phyloP scores from a whole-genome alignment of 805 yeast genomes.

The Candida tibetensis region DNA sequence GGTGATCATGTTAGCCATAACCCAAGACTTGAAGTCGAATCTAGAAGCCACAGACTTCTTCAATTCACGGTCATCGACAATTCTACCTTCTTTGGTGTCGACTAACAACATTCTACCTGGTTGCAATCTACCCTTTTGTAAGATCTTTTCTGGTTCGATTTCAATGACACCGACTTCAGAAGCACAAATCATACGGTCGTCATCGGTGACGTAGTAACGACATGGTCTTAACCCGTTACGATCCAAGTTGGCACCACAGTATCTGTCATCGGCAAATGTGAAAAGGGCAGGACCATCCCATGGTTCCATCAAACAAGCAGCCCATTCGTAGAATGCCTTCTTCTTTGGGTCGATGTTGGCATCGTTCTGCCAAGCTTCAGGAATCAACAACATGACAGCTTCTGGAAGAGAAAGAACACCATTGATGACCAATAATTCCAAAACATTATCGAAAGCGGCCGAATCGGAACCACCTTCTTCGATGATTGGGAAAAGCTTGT shows the following conservation, averaged over 20 bases:
- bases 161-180: conserved; percentile 97
- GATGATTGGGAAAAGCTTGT: conserved; percentile 87
- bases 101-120: conserved; percentile 97
- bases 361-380: conserved; percentile 97
- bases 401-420: conserved; percentile 92
- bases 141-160: conserved; percentile 74
- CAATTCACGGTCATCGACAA: conserved; percentile 90
- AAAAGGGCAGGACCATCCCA: conserved; percentile 99
- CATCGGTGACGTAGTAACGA: conserved; percentile 92
- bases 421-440: conserved; percentile 86
- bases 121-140: conserved; percentile 89
- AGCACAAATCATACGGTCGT: conserved; percentile 94
- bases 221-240: conserved; percentile 98
- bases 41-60: conserved; percentile 76
- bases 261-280: conserved; percentile 95
- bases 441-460: conserved; percentile 94
- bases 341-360: conserved; percentile 82
- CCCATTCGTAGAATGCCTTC: conserved; percentile 97
- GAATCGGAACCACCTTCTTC: conserved; percentile 99
- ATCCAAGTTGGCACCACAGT: conserved; percentile 97
- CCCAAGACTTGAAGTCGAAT: conserved; percentile 93
- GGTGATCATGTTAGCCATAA: conserved; percentile 78
- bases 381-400: conserved; percentile 94
- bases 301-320: conserved; percentile 98
- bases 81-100: conserved; percentile 88